phyloP scores from a whole-genome alignment of 2,329 filamentous ascomycete genomes.

The Byssothecium circinans region DNA sequence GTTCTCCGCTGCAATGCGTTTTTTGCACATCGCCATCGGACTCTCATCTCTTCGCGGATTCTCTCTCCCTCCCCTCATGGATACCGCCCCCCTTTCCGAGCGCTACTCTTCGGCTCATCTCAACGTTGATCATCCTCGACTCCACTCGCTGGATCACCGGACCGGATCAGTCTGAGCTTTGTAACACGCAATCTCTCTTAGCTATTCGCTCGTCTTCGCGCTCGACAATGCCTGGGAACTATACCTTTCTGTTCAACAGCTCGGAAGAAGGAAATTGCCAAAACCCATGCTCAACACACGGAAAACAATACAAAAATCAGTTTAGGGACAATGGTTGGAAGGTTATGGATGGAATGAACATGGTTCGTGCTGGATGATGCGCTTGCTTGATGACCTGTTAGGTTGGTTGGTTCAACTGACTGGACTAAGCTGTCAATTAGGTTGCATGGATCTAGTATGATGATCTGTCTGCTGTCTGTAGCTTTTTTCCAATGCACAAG shows the following conservation, averaged over 20 bases:
- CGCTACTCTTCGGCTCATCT: conserved; percentile 28
- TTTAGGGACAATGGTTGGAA: conserved; percentile 22
- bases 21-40: neutral
- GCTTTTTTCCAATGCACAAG: conserved; percentile 2
- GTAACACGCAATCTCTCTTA: neutral
- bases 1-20: conserved; percentile 1
- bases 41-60: conserved; percentile 16
- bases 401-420: too few relatives aligned
- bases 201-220: neutral
- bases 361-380: neutral
- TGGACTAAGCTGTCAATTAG: neutral
- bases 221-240: neutral
- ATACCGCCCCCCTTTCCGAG: conserved; percentile 18
- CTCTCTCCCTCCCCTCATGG: conserved; percentile 28
- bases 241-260: conserved; percentile 3
- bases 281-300: conserved; percentile 11
- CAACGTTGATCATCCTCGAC: conserved; percentile 37
- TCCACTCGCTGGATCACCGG: conserved; percentile 12
- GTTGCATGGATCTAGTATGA: neutral
- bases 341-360: conserved; percentile 3
- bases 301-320: conserved; percentile 16
- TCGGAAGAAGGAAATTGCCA: conserved; percentile 22
- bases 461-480: neutral
- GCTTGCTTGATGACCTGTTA: too few relatives aligned
- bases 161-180: conserved; percentile 34